Evolutionary conservation across 2,329 filamentous ascomycete genomes (phyloP).

Genomic region (Curvularia hawaiiensis): DNA sequence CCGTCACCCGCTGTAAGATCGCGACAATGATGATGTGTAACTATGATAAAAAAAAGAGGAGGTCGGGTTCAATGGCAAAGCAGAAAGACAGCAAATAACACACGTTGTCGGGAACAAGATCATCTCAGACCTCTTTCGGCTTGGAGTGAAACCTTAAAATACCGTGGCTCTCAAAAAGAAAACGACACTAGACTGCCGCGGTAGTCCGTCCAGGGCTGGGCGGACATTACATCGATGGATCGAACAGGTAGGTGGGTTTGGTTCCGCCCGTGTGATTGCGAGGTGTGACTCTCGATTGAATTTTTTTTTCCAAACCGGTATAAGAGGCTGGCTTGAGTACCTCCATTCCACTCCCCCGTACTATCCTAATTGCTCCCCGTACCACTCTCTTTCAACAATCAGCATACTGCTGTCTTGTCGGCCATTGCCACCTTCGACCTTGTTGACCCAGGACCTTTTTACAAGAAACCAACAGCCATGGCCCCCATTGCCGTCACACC

Average conservation of each 20-base stretch:
- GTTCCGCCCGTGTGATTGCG: slow-evolving; percentile 31
- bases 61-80: background rate
- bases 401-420: background rate
- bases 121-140: slow-evolving; percentile 10
- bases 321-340: slow-evolving; percentile 20
- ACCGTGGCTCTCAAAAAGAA: slow-evolving; percentile 18
- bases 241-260: slow-evolving; percentile 13
- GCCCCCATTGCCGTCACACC: slow-evolving; percentile 43
- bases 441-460: background rate
- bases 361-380: slow-evolving; percentile 1
- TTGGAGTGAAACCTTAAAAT: slow-evolving; percentile 18
- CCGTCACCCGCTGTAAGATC: slow-evolving; percentile 7
- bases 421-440: background rate
- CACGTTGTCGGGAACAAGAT: background rate
- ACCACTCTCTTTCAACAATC: background rate
- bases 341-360: background rate
- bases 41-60: background rate
- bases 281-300: slow-evolving; percentile 33
- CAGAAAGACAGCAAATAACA: background rate
- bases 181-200: slow-evolving; percentile 12
- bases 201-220: slow-evolving; percentile 21
- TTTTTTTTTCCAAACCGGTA: slow-evolving; percentile 22
- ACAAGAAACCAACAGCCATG: slow-evolving; percentile 25
- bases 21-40: slow-evolving; percentile 2
- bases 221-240: slow-evolving; percentile 16